A percentile compares a stretch with the other conserved stretches of the same genome.
Conservation (phyloP, 2,329 filamentous ascomycete genomes). For the Sporothrix schenckii region DNA sequence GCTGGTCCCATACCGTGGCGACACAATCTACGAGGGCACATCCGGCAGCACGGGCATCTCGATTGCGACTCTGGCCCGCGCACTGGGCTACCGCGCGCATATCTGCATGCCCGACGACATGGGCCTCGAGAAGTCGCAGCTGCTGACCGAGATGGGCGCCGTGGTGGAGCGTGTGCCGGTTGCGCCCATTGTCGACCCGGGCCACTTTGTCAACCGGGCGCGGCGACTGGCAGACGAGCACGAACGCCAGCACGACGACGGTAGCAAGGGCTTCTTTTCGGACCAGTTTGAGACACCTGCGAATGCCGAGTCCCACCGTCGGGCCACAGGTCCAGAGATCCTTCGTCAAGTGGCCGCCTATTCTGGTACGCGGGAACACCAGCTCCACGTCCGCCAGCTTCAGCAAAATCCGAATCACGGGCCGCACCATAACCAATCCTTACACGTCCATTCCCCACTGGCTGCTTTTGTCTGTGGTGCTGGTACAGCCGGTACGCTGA, state of each 20-base stretch:
- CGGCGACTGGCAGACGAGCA: slow-evolving; percentile 75
- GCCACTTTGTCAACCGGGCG: slow-evolving; percentile 93
- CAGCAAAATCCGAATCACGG: background rate
- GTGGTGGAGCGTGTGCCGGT: slow-evolving; percentile 89
- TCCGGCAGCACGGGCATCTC: slow-evolving; percentile 97
- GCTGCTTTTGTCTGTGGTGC: slow-evolving; percentile 93
- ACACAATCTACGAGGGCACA: slow-evolving; percentile 97
- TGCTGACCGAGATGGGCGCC: slow-evolving; percentile 86
- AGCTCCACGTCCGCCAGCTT: background rate
- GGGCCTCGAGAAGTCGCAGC: slow-evolving; percentile 81
- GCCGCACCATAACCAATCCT: background rate
- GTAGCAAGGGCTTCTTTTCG: slow-evolving; percentile 84
- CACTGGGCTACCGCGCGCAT: slow-evolving; percentile 86
- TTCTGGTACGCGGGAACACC: background rate
- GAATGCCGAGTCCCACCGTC: slow-evolving; percentile 84
- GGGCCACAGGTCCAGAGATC: slow-evolving; percentile 87
- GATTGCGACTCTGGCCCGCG: slow-evolving; percentile 82
- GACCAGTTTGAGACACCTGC: slow-evolving; percentile 93
- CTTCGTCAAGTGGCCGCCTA: slow-evolving; percentile 66
- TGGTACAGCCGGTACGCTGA: slow-evolving; percentile 91
- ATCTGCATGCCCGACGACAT: slow-evolving; percentile 98
- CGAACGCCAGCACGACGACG: slow-evolving; percentile 57
- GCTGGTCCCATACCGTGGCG: slow-evolving; percentile 76
- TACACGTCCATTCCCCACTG: slow-evolving; percentile 45
- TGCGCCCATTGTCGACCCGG: slow-evolving; percentile 88